Base-by-base conservation (phyloP, 495 filamentous ascomycete species). In the Penicillium canariense region DNA sequence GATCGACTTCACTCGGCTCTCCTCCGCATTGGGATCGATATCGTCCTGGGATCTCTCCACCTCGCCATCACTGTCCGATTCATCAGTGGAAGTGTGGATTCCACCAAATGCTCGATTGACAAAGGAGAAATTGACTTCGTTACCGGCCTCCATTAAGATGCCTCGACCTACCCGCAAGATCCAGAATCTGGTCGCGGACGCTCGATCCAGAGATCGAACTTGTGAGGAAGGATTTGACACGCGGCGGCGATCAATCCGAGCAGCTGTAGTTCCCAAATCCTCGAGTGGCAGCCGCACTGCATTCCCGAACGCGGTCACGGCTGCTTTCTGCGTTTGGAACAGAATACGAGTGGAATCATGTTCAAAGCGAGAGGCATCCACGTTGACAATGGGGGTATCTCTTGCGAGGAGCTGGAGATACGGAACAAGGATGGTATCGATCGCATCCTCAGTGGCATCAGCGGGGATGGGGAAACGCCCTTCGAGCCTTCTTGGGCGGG, bases 31-130 rank as follows among this genome's bases (percentile, higher is more conserved):
- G 5, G 67, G 54, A 51, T 79, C 68, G 25, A 78, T 66, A 52
- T 81, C 76, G 20, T 77, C 68, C 46, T 78, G 79, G 8, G 61
- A 55, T 32, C 69, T 66, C 46, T 75, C 79, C 39, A 62, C 47
- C 3, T 74, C 72, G 15, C 60, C 56, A 5, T 74, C 72, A n/a
- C 61, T 66, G 20, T 74, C 70, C 26, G 60, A 57, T 26, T 69
- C 69, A 12, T 71, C 61, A 4, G 70, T 10, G 14, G 60, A 56
- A 11, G 70, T 70, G 5, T 77, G 77, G 7, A 81, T 62, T 3
- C 83, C 85, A 22, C 84, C 82, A 59, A 88, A 89, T 2, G 85
- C 84, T 12, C 73, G 73, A 60, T 87, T 84, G 44, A 84, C 78
- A 56, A 79, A 82, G 9, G 66, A 67, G 67, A 79, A 87, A 32